Evolutionary conservation across 805 yeast species (phyloP).

Genomic region (Maudiozyma turicensis): DNA sequence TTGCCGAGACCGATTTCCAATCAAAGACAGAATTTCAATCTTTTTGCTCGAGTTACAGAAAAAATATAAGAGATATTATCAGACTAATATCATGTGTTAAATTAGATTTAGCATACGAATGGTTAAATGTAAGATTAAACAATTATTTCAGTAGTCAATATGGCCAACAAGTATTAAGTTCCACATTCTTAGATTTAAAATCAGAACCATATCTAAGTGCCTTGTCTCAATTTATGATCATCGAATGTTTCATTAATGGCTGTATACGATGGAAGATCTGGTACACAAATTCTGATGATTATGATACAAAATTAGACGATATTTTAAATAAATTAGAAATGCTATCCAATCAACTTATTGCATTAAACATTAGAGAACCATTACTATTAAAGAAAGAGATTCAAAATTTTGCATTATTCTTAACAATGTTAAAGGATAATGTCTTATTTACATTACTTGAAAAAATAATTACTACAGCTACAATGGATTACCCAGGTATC

Average conservation of each 20-base stretch:
- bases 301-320: slow-evolving; percentile 42
- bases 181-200: slow-evolving; percentile 43
- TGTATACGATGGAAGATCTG: slow-evolving; percentile 92
- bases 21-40: slow-evolving; percentile 68
- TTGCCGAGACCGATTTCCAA: slow-evolving; percentile 79
- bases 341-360: slow-evolving; percentile 64
- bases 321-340: slow-evolving; percentile 51
- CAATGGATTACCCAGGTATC: slow-evolving; percentile 64
- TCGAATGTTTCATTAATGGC: slow-evolving; percentile 86
- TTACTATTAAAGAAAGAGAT: slow-evolving; percentile 72
- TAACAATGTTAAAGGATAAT: slow-evolving; percentile 76
- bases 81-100: slow-evolving; percentile 78
- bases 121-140: slow-evolving; percentile 71
- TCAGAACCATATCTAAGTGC: slow-evolving; percentile 68
- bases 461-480: slow-evolving; percentile 72
- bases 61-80: slow-evolving; percentile 82
- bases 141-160: slow-evolving; percentile 58
- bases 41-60: slow-evolving; percentile 70
- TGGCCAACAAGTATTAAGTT: slow-evolving; percentile 55
- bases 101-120: slow-evolving; percentile 69
- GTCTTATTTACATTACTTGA: slow-evolving; percentile 81
- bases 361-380: slow-evolving; percentile 71
- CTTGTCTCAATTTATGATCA: slow-evolving; percentile 70
- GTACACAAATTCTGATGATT: slow-evolving; percentile 40
- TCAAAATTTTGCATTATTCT: slow-evolving; percentile 88